These are phyloP conservation scores for Xylariaceae sp. DNA, from an alignment of 2,329 filamentous ascomycete genomes.

Conservation along the genomic window DNA sequence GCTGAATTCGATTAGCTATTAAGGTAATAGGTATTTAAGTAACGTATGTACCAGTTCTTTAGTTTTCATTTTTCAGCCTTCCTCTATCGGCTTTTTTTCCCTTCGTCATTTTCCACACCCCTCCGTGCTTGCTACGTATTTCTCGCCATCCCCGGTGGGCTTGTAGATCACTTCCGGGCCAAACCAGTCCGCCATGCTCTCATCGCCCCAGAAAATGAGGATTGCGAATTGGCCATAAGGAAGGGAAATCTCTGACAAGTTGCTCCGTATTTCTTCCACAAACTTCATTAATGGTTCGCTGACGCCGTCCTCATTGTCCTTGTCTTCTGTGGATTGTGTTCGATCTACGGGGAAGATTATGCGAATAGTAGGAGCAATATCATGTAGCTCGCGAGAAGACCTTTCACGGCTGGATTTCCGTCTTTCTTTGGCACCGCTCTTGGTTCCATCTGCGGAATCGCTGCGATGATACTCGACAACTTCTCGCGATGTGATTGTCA, in stretches of 20 bases:
- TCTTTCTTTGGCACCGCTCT: neutral
- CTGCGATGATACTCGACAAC: slow-evolving; percentile 10
- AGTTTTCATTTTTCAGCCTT: neutral
- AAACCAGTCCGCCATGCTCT: slow-evolving; percentile 18
- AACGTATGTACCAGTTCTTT: neutral
- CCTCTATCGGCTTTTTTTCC: neutral
- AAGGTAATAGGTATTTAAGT: neutral
- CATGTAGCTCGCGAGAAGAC: slow-evolving; percentile 5
- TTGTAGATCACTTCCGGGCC: slow-evolving; percentile 13
- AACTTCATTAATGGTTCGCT: slow-evolving; percentile 10
- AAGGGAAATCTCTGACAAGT: slow-evolving; percentile 1
- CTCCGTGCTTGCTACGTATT: slow-evolving; percentile 3
- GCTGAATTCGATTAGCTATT: neutral
- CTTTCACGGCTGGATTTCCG: slow-evolving; percentile 4
- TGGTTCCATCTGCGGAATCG: neutral
- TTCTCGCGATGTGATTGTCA: slow-evolving; percentile 11
- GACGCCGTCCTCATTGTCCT: slow-evolving; percentile 13
- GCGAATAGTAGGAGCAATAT: slow-evolving; percentile 17
- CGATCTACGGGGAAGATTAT: slow-evolving; percentile 12
- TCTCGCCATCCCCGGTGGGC: slow-evolving; percentile 7
- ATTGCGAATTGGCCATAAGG: slow-evolving; percentile 13
- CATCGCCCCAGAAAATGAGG: slow-evolving; percentile 16
- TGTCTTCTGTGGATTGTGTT: slow-evolving; percentile 8
- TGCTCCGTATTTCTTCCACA: slow-evolving; percentile 9
- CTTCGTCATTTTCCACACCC: neutral